Evolutionary conservation across 2,329 filamentous ascomycete genomes (phyloP).

Genomic region (Gremmenia infestans): DNA sequence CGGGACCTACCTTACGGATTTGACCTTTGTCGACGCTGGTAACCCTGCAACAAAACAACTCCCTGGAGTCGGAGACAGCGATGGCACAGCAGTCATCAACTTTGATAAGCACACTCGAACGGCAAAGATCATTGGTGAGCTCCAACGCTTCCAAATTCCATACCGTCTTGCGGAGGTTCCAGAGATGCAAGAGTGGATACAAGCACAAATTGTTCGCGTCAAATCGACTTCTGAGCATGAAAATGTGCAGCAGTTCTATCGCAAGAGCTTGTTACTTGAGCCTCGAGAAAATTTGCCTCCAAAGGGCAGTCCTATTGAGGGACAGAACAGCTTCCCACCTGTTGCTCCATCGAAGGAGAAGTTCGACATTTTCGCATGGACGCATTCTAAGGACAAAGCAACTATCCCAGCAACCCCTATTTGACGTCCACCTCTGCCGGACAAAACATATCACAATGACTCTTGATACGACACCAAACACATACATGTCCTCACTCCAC

Average conservation of each 20-base stretch:
- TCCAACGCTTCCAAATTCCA: conserved; percentile 93
- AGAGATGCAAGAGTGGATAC: conserved; percentile 91
- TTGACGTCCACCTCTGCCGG: conserved; percentile 9
- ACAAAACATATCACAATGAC: conserved; percentile 3
- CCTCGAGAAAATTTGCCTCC: conserved; percentile 41
- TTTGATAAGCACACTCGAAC: conserved; percentile 96
- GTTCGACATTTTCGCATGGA: conserved; percentile 48
- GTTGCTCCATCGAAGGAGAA: conserved; percentile 38
- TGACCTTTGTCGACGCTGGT: conserved; percentile 93
- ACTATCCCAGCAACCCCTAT: conserved; percentile 11
- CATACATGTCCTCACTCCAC: conserved; percentile 2
- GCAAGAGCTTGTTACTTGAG: conserved; percentile 62
- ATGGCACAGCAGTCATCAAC: conserved; percentile 83
- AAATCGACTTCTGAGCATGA: conserved; percentile 46
- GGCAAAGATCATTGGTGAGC: conserved; percentile 89
- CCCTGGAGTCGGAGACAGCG: conserved; percentile 47
- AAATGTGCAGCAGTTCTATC: conserved; percentile 61
- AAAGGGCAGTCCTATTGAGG: conserved; percentile 26
- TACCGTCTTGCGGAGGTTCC: conserved; percentile 78
- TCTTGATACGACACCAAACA: conserved; percentile 11
- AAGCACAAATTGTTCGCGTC: conserved; percentile 73
- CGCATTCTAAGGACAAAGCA: conserved; percentile 32
- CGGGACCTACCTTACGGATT: conserved; percentile 91
- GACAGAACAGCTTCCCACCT: conserved; percentile 20
- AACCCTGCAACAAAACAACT: conserved; percentile 82